Conservation (phyloP, 305 asterid species). For the Coffea humblotiana region DNA sequence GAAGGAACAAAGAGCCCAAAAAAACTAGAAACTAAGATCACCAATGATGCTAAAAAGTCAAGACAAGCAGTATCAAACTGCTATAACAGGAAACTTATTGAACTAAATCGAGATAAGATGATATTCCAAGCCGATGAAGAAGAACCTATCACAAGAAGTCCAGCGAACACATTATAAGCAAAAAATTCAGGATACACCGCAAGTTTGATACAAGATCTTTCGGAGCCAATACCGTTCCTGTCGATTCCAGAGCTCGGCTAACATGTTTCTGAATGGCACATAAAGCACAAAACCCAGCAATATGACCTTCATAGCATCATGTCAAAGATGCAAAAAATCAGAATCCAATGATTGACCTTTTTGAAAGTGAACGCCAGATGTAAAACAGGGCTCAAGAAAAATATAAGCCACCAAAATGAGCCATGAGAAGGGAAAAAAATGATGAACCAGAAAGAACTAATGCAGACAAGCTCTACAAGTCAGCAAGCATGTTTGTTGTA, state of each 20-base stretch:
- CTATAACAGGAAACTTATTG: background rate
- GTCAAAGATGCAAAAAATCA: background rate
- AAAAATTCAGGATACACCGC: constrained; percentile 71
- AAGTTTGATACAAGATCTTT: constrained; percentile 97
- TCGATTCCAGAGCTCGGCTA: constrained; percentile 89
- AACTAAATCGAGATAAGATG: background rate
- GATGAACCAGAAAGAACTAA: background rate
- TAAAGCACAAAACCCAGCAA: constrained; percentile 93
- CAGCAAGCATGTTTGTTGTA: background rate
- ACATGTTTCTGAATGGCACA: constrained; percentile 98
- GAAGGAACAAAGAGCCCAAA: no score
- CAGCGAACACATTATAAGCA: background rate
- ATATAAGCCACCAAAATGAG: background rate
- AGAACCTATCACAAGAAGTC: background rate
- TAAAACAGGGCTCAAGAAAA: background rate
- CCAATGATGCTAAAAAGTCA: background rate
- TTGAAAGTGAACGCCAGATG: background rate
- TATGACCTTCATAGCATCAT: constrained; percentile 62
- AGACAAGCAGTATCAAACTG: background rate
- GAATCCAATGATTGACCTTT: background rate
- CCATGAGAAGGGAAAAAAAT: background rate
- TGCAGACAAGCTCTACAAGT: background rate
- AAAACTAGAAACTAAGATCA: background rate
- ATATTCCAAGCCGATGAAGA: background rate
- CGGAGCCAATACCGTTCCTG: constrained; percentile 92